Percentiles rank a stretch among this genome's conserved stretches.
Conservation (phyloP, 345 rosid species). For the Citrus cavaleriei region DNA sequence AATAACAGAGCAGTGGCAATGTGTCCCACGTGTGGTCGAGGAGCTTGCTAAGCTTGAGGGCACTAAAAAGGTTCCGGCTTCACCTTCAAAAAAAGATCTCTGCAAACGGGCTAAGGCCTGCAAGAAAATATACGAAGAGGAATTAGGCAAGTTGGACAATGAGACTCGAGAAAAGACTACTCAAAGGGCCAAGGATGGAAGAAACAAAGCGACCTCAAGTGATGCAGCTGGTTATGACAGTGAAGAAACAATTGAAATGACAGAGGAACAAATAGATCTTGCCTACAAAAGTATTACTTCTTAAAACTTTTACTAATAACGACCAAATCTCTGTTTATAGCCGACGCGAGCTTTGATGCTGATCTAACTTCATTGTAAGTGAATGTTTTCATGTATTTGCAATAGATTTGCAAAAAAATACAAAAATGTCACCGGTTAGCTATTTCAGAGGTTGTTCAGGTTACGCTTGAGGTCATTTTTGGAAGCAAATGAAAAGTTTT, state of each 20-base stretch:
- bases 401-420: no score
- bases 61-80: conserved; percentile 18
- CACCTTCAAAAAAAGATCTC: conserved; percentile 46
- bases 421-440: background rate
- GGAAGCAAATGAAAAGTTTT: background rate
- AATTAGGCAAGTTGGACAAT: conserved; percentile 27
- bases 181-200: conserved; percentile 2
- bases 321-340: background rate
- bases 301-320: conserved; percentile 6
- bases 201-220: conserved; percentile 17
- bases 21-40: conserved; percentile 70
- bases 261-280: conserved; percentile 73
- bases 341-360: background rate
- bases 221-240: conserved; percentile 49
- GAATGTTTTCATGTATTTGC: no score
- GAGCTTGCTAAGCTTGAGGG: conserved; percentile 60
- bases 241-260: conserved; percentile 89
- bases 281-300: conserved; percentile 48
- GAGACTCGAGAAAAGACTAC: conserved; percentile 15
- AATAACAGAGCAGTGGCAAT: conserved; percentile 78
- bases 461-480: background rate
- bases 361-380: background rate
- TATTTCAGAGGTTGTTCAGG: background rate
- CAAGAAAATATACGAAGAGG: conserved; percentile 57
- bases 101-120: conserved; percentile 51